These are phyloP conservation scores for Ophiostoma ips DNA, from an alignment of 2,329 filamentous ascomycete genomes.

Conservation along the genomic window DNA sequence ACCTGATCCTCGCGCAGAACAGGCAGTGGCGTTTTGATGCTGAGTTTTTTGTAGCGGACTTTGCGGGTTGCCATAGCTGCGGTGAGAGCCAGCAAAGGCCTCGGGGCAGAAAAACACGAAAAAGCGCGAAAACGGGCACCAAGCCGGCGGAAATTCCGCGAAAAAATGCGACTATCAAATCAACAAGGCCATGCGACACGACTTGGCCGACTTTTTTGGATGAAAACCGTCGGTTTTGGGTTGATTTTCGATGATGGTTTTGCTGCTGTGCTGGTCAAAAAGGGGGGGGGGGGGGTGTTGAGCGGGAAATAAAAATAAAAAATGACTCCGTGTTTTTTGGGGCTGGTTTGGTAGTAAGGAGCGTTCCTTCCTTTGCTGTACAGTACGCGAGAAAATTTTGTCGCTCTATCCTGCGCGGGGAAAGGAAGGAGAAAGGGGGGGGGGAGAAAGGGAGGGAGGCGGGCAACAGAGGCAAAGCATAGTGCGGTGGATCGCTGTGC, in stretches of 20 bases:
- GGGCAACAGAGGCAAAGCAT: neutral
- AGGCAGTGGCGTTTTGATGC: constrained; percentile 73
- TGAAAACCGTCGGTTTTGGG: constrained; percentile 36
- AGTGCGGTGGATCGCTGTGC: neutral
- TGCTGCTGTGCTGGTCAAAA: too few relatives aligned
- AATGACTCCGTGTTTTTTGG: constrained; percentile 4
- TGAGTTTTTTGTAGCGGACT: constrained; percentile 81
- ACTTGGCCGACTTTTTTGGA: constrained; percentile 38
- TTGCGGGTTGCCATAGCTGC: constrained; percentile 49
- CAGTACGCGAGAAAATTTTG: constrained; percentile 6
- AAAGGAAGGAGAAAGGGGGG: neutral
- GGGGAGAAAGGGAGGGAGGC: neutral
- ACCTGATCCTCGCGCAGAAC: constrained; percentile 85
- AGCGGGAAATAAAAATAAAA: neutral
- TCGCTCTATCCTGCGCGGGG: constrained; percentile 2
- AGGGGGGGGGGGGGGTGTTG: too few relatives aligned
- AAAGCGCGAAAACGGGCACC: constrained; percentile 13
- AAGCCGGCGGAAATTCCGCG: constrained; percentile 42
- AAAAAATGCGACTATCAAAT: constrained; percentile 53
- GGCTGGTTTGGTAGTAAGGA: neutral
- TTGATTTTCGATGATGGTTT: constrained; percentile 37
- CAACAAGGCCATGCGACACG: constrained; percentile 42
- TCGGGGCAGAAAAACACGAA: neutral
- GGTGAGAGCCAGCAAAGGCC: constrained; percentile 9
- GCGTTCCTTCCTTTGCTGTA: neutral